phyloP scores from a whole-genome alignment of 2,329 filamentous ascomycete genomes.

The Taxawa tesnikishii region DNA sequence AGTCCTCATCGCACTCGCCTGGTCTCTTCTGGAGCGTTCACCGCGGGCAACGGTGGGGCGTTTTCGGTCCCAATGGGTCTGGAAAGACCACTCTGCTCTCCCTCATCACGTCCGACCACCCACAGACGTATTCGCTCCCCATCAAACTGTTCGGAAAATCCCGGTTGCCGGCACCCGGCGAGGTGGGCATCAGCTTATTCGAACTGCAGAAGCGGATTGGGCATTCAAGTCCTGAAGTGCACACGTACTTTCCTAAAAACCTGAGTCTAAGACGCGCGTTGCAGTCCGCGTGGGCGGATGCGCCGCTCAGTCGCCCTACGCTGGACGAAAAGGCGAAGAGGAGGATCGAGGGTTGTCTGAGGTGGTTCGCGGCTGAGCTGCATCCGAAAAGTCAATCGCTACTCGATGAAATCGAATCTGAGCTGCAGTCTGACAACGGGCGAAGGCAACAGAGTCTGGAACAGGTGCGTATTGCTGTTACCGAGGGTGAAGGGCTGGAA shows the following conservation, averaged over 20 bases:
- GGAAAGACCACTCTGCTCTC: slow-evolving; percentile 93
- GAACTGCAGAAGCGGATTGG: slow-evolving; percentile 84
- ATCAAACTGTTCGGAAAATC: slow-evolving; percentile 76
- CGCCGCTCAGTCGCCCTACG: slow-evolving; percentile 60
- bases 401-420: slow-evolving; percentile 11
- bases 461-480: neutral
- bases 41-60: slow-evolving; percentile 75
- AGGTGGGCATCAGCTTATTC: slow-evolving; percentile 74
- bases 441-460: too few species aligned
- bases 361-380: slow-evolving; percentile 71
- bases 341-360: slow-evolving; percentile 56
- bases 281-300: slow-evolving; percentile 83
- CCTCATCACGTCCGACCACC: slow-evolving; percentile 88
- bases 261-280: slow-evolving; percentile 63
- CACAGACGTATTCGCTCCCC: slow-evolving; percentile 81
- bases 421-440: too few species aligned
- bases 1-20: slow-evolving; percentile 1
- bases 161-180: slow-evolving; percentile 60
- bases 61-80: slow-evolving; percentile 87
- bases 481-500: slow-evolving; percentile 19
- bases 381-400: slow-evolving; percentile 33
- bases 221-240: slow-evolving; percentile 87
- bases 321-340: slow-evolving; percentile 45
- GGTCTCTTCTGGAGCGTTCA: slow-evolving; percentile 77
- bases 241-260: slow-evolving; percentile 76